Evolutionary conservation across 768 basidiomycete genomes (phyloP).

Genomic region (Hygrocybe coccinea): DNA sequence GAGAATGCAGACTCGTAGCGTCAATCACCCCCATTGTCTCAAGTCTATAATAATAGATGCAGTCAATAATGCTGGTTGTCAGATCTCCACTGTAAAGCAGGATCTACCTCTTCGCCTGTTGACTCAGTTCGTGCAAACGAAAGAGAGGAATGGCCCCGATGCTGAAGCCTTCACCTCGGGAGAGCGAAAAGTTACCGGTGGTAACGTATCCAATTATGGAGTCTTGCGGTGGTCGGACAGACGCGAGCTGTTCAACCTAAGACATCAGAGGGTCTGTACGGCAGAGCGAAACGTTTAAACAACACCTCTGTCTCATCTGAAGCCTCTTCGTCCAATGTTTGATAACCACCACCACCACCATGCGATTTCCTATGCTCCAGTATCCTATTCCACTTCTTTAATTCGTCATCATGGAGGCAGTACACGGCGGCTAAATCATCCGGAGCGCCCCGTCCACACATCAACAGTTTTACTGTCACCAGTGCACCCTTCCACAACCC

Average conservation of each 20-base stretch:
- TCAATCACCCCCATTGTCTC: constrained; percentile 9
- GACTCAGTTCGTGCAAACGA: constrained; percentile 45
- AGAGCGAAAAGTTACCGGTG: constrained; percentile 77
- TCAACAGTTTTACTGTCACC: constrained; percentile 58
- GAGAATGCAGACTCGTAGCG: constrained; percentile 20
- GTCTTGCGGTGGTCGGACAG: constrained; percentile 36
- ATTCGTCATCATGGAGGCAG: constrained; percentile 50
- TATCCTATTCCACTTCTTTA: constrained; percentile 18
- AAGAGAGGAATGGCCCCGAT: constrained; percentile 67
- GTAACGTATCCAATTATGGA: constrained; percentile 77
- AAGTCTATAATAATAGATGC: constrained; percentile 23
- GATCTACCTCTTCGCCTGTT: constrained; percentile 42
- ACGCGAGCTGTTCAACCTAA: constrained; percentile 38
- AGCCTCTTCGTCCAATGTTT: constrained; percentile 22
- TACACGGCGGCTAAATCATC: constrained; percentile 75
- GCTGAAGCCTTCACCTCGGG: constrained; percentile 70
- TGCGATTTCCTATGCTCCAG: not conserved
- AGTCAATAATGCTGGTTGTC: not conserved
- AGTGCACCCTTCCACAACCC: constrained; percentile 57
- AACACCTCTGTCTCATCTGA: constrained; percentile 28
- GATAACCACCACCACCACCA: too few relatives aligned
- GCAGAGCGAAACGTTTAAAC: constrained; percentile 1
- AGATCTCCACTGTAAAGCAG: not conserved
- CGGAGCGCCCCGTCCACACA: constrained; percentile 66
- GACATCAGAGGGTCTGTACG: not conserved